Evolutionary conservation across 2,329 filamentous ascomycete species (phyloP), one percentile per base, ranked within the genome.

Genomic region (Ilyonectria robusta): DNA sequence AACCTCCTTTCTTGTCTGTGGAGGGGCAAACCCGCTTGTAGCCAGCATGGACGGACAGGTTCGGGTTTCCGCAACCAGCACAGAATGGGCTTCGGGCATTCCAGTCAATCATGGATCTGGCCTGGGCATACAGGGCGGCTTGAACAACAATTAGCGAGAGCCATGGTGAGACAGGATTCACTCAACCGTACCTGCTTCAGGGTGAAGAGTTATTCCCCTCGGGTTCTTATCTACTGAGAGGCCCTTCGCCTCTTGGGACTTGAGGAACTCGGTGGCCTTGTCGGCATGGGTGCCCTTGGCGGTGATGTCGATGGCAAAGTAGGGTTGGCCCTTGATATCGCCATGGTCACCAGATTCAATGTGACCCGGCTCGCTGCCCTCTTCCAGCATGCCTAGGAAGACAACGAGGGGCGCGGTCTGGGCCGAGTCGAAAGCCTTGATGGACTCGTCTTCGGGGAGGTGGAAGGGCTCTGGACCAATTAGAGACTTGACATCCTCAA

Each of bases 61-160:
- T 98, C 26, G 88, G 90, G 76, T 93, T 88, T 37, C 96, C 95
- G 81, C 96, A 99, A 62, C 92, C 92, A 35, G 91, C 94, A 80
- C 96, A 99, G 85, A 94, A 99, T 33, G 92, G 93, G 81, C 97
- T 97, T 58, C 95, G 92, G 29, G 87, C 87, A 82, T 99, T 98
- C 96, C 96, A 99, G 83, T 98, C 96, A 40, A 97, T 85, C 29
- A 98, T 86, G 51, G 94, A 93, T 62, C 95, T 91, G 8, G 94
- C 93, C 81, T 97, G 94, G 15, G 94, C 95, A 74, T 94, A 97
- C 51, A 97, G 93, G 56, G 95, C 94, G 66, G 95, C 96, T 96
- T 69, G 17, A 31, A 57, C 19, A 65, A 26, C 48, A 50, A 56
- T 75, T 50, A 74, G 63, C 23, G 29, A 33, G 42, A 10, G 47